phyloP scores from a whole-genome alignment of 805 yeast genomes.

The Pichia deserticola region DNA sequence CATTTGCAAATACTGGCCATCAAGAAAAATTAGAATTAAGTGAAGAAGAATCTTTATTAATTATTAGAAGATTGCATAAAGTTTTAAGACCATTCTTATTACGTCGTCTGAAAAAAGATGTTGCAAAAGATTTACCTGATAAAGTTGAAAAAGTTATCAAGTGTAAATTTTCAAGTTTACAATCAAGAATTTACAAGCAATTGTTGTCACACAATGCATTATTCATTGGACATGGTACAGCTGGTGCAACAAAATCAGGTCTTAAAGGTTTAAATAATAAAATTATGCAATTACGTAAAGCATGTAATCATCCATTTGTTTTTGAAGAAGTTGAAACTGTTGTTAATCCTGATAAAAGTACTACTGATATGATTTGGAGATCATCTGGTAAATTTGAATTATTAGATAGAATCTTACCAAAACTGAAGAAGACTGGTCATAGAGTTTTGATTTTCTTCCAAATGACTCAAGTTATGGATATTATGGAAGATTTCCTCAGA shows the following conservation, averaged over 20 bases:
- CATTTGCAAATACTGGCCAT: slow-evolving; percentile 77
- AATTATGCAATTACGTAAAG: slow-evolving; percentile 78
- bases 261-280: slow-evolving; percentile 74
- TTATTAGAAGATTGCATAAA: slow-evolving; percentile 78
- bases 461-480: slow-evolving; percentile 87
- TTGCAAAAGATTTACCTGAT: slow-evolving; percentile 78
- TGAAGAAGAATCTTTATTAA: slow-evolving; percentile 79
- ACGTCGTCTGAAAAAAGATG: slow-evolving; percentile 81
- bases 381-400: slow-evolving; percentile 76
- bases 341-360: slow-evolving; percentile 53
- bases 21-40: slow-evolving; percentile 75
- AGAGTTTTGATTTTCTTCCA: slow-evolving; percentile 78
- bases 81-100: slow-evolving; percentile 78
- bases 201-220: slow-evolving; percentile 66
- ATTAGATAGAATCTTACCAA: slow-evolving; percentile 67
- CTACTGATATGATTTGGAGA: slow-evolving; percentile 67
- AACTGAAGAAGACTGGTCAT: slow-evolving; percentile 67
- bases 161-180: slow-evolving; percentile 70
- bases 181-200: slow-evolving; percentile 63
- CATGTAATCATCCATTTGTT: slow-evolving; percentile 83
- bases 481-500: slow-evolving; percentile 77
- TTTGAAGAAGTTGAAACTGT: slow-evolving; percentile 74
- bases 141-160: slow-evolving; percentile 77
- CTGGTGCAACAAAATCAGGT: slow-evolving; percentile 55
- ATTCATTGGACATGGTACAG: slow-evolving; percentile 54